A percentile compares a stretch with the other conserved stretches of the same genome.
phyloP scores from a whole-genome alignment of 805 yeast species.

The Monosporozyma siamensis region DNA sequence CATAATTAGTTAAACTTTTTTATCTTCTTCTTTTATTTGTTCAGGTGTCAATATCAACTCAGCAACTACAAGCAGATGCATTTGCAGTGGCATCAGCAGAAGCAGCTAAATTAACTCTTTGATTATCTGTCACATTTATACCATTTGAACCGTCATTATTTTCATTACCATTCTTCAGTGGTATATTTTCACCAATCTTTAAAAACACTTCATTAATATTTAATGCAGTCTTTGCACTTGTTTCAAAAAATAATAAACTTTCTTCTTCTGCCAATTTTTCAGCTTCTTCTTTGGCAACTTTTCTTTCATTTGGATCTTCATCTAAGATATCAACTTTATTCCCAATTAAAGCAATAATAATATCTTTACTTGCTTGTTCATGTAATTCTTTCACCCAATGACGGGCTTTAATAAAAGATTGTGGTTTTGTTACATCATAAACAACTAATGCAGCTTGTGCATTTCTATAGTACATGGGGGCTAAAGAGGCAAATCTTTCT shows the following conservation, averaged over 20 bases:
- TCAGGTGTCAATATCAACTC: background rate
- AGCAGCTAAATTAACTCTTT: slow-evolving; percentile 30
- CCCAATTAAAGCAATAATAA: slow-evolving; percentile 88
- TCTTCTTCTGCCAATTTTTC: slow-evolving; percentile 82
- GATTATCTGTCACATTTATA: slow-evolving; percentile 20
- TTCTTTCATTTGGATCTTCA: slow-evolving; percentile 38
- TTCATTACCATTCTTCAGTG: slow-evolving; percentile 29
- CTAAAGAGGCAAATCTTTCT: slow-evolving; percentile 90
- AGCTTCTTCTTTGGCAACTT: slow-evolving; percentile 83
- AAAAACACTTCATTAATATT: slow-evolving; percentile 88
- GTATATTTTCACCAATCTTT: slow-evolving; percentile 82
- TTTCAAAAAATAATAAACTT: slow-evolving; percentile 82
- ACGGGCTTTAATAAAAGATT: slow-evolving; percentile 89
- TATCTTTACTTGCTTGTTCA: slow-evolving; percentile 89
- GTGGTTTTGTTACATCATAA: slow-evolving; percentile 90
- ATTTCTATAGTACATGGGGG: slow-evolving; percentile 95
- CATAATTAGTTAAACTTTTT: no score
- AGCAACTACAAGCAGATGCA: slow-evolving; percentile 30
- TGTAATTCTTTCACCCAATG: slow-evolving; percentile 97
- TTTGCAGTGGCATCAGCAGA: slow-evolving; percentile 25
- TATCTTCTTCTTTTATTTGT: no score
- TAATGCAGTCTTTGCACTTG: slow-evolving; percentile 83
- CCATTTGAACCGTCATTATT: slow-evolving; percentile 16
- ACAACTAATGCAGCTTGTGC: slow-evolving; percentile 97
- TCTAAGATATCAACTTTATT: slow-evolving; percentile 79